Base-by-base conservation (phyloP, 108 stramenopile genomes). In the Mayamaea pseudoterrestris region DNA sequence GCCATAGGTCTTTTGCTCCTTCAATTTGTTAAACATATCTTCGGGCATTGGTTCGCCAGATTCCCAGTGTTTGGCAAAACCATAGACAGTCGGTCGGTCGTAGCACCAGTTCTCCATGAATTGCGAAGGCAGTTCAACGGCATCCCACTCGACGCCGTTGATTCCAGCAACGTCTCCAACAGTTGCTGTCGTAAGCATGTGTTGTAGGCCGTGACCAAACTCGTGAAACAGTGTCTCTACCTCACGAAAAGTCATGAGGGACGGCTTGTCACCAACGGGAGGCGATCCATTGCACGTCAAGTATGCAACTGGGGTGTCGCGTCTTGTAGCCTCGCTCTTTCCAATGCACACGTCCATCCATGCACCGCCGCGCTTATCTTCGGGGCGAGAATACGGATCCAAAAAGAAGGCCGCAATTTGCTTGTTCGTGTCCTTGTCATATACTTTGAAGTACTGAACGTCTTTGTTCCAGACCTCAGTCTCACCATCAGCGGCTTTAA, bases 21-120 rank as follows among this genome's bases (percentile, higher is more conserved):
- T 71, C 4, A 99, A 74, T 74, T 99, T 99, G 35, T 95, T 63
- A 41, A 95, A 97, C 68, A 94, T 84, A 18, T 97, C 94, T 47
- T 92, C 72, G 17, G 96, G 96, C 47, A 97, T 69, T 1, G 94
- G 82, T 71, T 95, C 95, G 9, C 85, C 85, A 14, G 98, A 95
- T 60, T 95, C 74, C 72, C 93, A 96, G 52, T 98, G 98, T 72
- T 95, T 95, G 49, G 97, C 97, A 54, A 97, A 96, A 14, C 83
- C 82, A 52, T 84, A 85, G 5, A 94, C 61, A 13, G 91, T 94
- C 12, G 77, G 62, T 23, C 74, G 55, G 57, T 99, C 95, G 67
- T 95, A 97, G 63, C 93, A 93, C 94, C 95, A 99, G 58, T 97
- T 97, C 50, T 99, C 98, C 98, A 99, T 99, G 72, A 96, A 99